phyloP scores from a whole-genome alignment of 202 grass and related monocot species.

The Hordeum pubiflorum region DNA sequence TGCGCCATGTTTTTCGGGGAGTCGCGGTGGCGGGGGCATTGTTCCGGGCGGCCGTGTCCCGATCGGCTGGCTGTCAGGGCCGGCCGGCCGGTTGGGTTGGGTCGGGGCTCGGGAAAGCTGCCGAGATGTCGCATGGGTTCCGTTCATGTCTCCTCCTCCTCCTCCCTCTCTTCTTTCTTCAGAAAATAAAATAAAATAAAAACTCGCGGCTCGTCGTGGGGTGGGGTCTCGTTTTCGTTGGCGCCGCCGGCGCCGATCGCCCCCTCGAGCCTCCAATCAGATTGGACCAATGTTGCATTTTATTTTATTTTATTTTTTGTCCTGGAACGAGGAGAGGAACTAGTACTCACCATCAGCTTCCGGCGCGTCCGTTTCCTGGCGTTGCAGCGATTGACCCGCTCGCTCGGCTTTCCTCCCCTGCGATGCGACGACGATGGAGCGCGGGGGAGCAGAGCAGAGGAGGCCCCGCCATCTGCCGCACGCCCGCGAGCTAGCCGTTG shows the following conservation, averaged over 20 bases:
- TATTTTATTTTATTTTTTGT: not conserved
- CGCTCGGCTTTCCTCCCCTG: not conserved
- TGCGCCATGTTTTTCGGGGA: not conserved
- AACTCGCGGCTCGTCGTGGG: not conserved
- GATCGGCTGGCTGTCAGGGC: conserved; percentile 15
- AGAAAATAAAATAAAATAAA: not conserved
- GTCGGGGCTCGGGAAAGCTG: conserved; percentile 23
- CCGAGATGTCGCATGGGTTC: not conserved
- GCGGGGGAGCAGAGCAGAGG: not conserved
- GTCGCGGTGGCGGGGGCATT: not conserved
- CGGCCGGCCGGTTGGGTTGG: not conserved
- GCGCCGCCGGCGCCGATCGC: no score
- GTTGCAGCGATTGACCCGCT: not conserved
- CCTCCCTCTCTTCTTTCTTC: no score
- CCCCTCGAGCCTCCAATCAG: not conserved
- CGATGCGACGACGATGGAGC: not conserved
- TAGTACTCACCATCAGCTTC: not conserved
- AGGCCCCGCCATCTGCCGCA: conserved; percentile 41
- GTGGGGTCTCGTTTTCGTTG: not conserved
- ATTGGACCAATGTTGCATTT: not conserved
- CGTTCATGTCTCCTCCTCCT: not conserved
- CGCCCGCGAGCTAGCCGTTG: conserved; percentile 31
- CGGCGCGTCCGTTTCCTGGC: not conserved
- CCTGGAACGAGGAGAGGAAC: no score
- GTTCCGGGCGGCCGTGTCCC: not conserved